Conservation (phyloP, 225 moss, liverwort and hornwort genomes). For the Rhytidiadelphus loreus region DNA sequence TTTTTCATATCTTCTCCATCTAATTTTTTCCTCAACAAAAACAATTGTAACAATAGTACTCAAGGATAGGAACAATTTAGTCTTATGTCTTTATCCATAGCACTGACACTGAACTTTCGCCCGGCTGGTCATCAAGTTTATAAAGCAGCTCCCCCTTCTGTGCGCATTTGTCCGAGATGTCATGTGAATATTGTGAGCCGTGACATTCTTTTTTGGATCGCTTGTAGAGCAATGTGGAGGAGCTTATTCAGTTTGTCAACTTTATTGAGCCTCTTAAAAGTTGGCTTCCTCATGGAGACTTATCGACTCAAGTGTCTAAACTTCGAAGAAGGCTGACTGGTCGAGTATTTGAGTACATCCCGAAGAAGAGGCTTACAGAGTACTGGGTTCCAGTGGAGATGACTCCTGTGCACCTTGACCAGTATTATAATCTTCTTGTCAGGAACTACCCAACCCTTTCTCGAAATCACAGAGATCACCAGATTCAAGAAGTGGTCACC, state of each 20-base stretch:
- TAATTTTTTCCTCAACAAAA: neutral
- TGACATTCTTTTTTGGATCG: neutral
- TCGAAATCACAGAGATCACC: slow-evolving; percentile 33
- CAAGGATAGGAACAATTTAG: neutral
- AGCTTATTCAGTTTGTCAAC: slow-evolving; percentile 30
- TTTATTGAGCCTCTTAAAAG: slow-evolving; percentile 37
- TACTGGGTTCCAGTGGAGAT: slow-evolving; percentile 62
- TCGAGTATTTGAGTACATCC: slow-evolving; percentile 39
- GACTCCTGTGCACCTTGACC: slow-evolving; percentile 36
- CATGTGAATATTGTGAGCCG: neutral
- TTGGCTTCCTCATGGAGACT: slow-evolving; percentile 22
- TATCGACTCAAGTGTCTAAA: slow-evolving; percentile 22
- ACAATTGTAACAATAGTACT: neutral
- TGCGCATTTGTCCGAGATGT: neutral
- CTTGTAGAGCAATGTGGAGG: slow-evolving; percentile 42
- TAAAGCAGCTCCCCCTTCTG: neutral
- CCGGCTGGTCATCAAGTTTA: neutral
- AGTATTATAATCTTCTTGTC: slow-evolving; percentile 46
- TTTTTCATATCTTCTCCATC: neutral
- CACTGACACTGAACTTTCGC: neutral
- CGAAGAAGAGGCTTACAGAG: slow-evolving; percentile 40
- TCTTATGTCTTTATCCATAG: neutral
- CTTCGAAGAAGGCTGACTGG: slow-evolving; percentile 26
- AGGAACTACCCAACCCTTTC: slow-evolving; percentile 43
- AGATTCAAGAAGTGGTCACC: slow-evolving; percentile 48